A percentile compares a stretch with the other conserved stretches of the same genome.
Evolutionary conservation across 345 rosid species (phyloP).

Genomic region (Arabis hirsuta): DNA sequence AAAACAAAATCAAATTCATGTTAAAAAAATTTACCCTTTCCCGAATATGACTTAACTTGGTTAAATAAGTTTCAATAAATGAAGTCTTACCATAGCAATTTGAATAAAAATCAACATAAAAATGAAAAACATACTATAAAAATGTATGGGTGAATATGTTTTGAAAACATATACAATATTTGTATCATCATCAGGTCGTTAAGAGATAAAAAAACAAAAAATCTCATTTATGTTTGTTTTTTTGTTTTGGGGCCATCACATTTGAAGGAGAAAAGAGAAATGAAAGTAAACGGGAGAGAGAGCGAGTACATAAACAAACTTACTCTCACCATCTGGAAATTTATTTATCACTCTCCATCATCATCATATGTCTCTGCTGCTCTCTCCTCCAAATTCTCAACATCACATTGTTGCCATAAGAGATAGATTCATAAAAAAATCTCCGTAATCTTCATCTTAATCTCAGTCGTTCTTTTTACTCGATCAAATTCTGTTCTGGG

Average conservation of each 20-base stretch:
- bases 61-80: too few relatives aligned
- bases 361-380: constrained; percentile 13
- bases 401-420: neutral
- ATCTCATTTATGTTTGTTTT: neutral
- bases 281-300: constrained; percentile 4
- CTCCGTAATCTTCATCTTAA: too few relatives aligned
- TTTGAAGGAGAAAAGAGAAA: neutral
- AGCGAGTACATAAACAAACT: constrained; percentile 12
- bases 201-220: neutral
- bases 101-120: too few relatives aligned
- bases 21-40: too few relatives aligned
- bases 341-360: neutral
- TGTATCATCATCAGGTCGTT: neutral
- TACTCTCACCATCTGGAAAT: constrained; percentile 29
- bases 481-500: constrained; percentile 3
- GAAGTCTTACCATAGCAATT: too few relatives aligned
- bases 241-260: neutral
- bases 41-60: too few relatives aligned
- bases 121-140: too few relatives aligned
- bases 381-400: neutral
- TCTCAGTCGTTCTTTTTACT: too few relatives aligned
- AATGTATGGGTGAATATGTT: too few relatives aligned
- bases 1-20: too few relatives aligned
- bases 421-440: neutral
- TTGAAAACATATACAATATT: too few relatives aligned